These are phyloP conservation scores for Euphorbia schlechtendalii DNA, from an alignment of 441 rosid species.

Conservation along the genomic window DNA sequence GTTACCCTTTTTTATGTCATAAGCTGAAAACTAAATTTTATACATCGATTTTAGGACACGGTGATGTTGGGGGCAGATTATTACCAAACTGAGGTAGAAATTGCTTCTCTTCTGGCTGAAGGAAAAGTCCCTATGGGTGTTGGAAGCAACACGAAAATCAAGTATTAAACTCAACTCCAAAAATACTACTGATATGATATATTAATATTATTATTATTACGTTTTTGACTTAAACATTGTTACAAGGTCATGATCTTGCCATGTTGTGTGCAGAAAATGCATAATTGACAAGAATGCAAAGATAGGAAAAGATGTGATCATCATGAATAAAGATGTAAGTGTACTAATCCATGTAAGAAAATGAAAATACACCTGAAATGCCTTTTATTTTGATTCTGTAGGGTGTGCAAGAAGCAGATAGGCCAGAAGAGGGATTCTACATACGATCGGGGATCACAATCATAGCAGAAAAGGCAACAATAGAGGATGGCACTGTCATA, in stretches of 20 bases:
- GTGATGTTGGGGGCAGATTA: slow-evolving; percentile 82
- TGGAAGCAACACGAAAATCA: slow-evolving; percentile 70
- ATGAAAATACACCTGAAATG: too few species aligned
- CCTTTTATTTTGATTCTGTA: slow-evolving; percentile 16
- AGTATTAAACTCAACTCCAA: slow-evolving; percentile 23
- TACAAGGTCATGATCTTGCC: too few species aligned
- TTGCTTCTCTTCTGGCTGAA: slow-evolving; percentile 78
- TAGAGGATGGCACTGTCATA: slow-evolving; percentile 71
- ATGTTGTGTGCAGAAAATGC: slow-evolving; percentile 50
- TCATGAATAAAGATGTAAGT: slow-evolving; percentile 67
- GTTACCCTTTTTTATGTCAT: too few species aligned
- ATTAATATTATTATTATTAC: too few species aligned
- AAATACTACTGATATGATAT: neutral
- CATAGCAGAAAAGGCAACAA: slow-evolving; percentile 75
- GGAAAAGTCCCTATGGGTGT: slow-evolving; percentile 83
- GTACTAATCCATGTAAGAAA: too few species aligned
- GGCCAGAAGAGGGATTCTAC: slow-evolving; percentile 75
- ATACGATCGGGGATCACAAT: slow-evolving; percentile 77
- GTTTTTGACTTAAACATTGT: too few species aligned
- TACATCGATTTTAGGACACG: slow-evolving; percentile 47
- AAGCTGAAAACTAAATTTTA: neutral
- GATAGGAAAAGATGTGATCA: slow-evolving; percentile 73
- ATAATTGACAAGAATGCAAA: slow-evolving; percentile 86
- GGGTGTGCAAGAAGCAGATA: slow-evolving; percentile 89
- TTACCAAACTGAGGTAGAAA: slow-evolving; percentile 87